Evolutionary conservation across 164 flowering plant genomes (phyloP), one percentile per base, ranked within the genome.

Genomic region (Vitis rotundifolia): DNA sequence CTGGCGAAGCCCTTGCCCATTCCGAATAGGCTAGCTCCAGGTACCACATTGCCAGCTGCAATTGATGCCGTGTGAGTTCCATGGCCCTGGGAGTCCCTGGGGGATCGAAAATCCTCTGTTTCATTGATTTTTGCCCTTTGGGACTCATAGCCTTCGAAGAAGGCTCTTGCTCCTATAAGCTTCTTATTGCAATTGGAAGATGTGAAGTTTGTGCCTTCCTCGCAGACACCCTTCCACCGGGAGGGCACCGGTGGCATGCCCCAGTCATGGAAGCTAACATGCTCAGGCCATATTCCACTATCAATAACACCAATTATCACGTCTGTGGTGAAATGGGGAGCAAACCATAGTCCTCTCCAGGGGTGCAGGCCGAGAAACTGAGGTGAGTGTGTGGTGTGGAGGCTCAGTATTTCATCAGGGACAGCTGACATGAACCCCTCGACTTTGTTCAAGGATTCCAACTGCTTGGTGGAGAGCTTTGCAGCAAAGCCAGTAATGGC

Each of bases 41-140:
- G 44, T 0, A 89, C 87, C 11, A 82, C 52, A 71, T 77, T 80
- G 2, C 97, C 97, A 0, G 84, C 95, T 8, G 87, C 92, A 1
- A 91, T 92, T 3, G 95, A 86, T 18, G 97, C 86, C 5, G 97
- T 90, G 79, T 92, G 97, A 8, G 97, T 90, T 2, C 97, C 94
- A 64, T 90, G 97, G 3, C 97, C 97, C 12, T 79, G 67, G 0
- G 83, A 60, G 63, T 90, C 96, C n/a, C 92, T 69, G 0, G 97
- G 69, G 0, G 97, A 88, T 54, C 80, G 71, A 48, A 64, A 85
- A 12, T 85, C 89, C 0, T 11, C 16, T 1, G 87, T 82, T 68
- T 80, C 88, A 63, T 87, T 83, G 63, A 86, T 70, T 47, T 71
- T 68, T 13, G 88, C 90, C 9, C 59, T 71, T 3, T 49, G 52